Evolutionary conservation across 2,329 filamentous ascomycete genomes (phyloP), one percentile per base, ranked within the genome.

Genomic region (Ceratocystis smalleyi): DNA sequence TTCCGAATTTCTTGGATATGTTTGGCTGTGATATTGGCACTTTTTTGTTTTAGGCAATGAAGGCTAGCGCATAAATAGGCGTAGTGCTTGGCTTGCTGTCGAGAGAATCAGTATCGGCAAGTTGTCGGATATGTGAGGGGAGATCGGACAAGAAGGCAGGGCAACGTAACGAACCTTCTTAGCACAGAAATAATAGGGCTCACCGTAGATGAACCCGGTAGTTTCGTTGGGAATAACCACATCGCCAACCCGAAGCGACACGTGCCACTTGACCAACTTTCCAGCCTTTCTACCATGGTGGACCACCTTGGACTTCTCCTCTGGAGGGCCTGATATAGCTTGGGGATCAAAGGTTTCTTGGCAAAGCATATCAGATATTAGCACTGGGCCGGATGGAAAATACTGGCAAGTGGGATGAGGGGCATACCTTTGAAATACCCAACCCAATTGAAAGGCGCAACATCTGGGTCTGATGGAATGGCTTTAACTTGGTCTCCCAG

Each of bases 21-120:
- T 5, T 12, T 0, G 10, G 35, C 10, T 5, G 12, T 15, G 12
- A 47, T 22, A 2, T 5, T 8, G 24, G n/a, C 6, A 3, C 10
- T 5, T 2, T 35, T 32, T 3, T 51, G 8, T 15, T 51, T 32
- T 2, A 62, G 8, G 15, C 0, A 62, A 72, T 75, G 80, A 6
- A 74, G 70, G 24, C 77, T 68, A 27, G 79, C 79, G 12, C 74
- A 75, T 68, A 75, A 76, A 24, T 81, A 79, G 0, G 81, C 80
- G 67, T 78, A 81, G 67, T 77, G 74, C 70, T 80, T 82, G 27
- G 81, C 80, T 43, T 77, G 70, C 72, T 76, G 59, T 19, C 10
- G 43, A 24, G 35, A 43, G 15, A 19, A n/a, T 57, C 32, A 62
- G 32, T 64, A 22, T 27, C n/a, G 2, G 35, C 12, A 40, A 40